These are phyloP conservation scores for Canavalia ensiformis DNA, from an alignment of 306 rosid genomes.

Conservation along the genomic window DNA sequence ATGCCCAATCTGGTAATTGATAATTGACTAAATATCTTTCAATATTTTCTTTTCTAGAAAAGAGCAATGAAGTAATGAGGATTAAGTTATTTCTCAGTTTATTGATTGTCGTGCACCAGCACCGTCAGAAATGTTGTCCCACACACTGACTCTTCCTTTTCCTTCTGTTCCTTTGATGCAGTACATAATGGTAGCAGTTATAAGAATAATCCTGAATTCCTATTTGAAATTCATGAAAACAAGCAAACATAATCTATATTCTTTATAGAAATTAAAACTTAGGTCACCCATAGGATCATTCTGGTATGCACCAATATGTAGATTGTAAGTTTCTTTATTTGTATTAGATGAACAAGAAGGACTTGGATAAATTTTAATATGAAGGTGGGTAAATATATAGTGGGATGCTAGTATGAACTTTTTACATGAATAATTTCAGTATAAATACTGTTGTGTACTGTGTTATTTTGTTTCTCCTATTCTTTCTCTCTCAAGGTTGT, in stretches of 20 bases:
- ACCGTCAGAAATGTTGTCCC: slow-evolving; percentile 9
- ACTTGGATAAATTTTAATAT: not conserved
- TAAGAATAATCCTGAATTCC: not conserved
- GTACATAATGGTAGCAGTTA: slow-evolving; percentile 28
- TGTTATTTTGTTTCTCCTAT: slow-evolving; percentile 17
- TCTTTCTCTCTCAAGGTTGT: slow-evolving; percentile 9
- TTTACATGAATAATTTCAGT: not conserved
- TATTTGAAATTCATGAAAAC: slow-evolving; percentile 19
- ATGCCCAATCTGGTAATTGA: slow-evolving; percentile 18
- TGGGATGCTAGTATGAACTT: slow-evolving; percentile 10
- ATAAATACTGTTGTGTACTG: slow-evolving; percentile 6
- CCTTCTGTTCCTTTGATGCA: slow-evolving; percentile 17
- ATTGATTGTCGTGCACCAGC: slow-evolving; percentile 5
- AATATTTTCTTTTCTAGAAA: not conserved
- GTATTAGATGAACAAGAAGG: slow-evolving; percentile 16
- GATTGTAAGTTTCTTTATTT: slow-evolving; percentile 14
- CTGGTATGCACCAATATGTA: not conserved
- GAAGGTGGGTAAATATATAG: slow-evolving; percentile 20
- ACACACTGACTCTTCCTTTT: slow-evolving; percentile 1
- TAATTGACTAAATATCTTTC: slow-evolving; percentile 24
- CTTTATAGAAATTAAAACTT: slow-evolving; percentile 5
- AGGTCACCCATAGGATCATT: slow-evolving; percentile 18
- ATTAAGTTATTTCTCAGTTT: not conserved
- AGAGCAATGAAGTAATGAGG: not conserved
- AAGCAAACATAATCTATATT: not conserved